phyloP scores from a whole-genome alignment of 768 basidiomycete species.

The Pleurotus djamor region DNA sequence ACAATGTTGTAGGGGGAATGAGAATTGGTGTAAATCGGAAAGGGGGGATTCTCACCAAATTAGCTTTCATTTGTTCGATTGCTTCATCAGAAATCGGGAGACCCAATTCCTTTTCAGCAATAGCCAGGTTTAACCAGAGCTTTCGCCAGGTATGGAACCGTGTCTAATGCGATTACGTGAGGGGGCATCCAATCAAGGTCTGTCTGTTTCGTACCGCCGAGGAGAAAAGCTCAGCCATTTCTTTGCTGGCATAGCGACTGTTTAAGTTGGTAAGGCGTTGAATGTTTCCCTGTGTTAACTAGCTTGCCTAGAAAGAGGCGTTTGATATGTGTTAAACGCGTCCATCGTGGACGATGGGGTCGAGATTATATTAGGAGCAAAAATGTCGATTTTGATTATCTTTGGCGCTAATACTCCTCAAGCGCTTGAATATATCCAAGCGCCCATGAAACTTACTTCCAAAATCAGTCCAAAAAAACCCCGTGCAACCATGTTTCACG shows the following conservation, averaged over 20 bases:
- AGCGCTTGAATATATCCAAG: no score
- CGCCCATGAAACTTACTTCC: no score
- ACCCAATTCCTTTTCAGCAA: slow-evolving; percentile 95
- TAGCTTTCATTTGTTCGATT: slow-evolving; percentile 91
- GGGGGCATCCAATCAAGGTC: background rate
- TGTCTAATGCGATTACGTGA: slow-evolving; percentile 50
- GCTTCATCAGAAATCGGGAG: slow-evolving; percentile 88
- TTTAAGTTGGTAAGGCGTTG: no score
- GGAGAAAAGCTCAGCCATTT: slow-evolving; percentile 98
- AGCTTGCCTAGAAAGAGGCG: slow-evolving; percentile 67
- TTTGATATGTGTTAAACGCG: slow-evolving; percentile 71
- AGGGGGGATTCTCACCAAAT: slow-evolving; percentile 59
- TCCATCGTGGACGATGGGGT: slow-evolving; percentile 42
- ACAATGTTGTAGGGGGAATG: slow-evolving; percentile 8
- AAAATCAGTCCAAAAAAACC: no score
- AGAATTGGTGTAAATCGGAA: background rate
- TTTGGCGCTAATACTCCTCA: no score
- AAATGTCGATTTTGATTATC: no score
- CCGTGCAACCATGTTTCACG: no score
- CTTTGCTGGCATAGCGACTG: slow-evolving; percentile 98
- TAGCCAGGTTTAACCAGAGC: slow-evolving; percentile 95
- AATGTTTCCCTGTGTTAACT: no score
- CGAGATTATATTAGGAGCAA: no score
- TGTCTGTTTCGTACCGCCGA: slow-evolving; percentile 59
- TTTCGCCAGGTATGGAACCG: slow-evolving; percentile 94